Conservation (phyloP, 331 rosid genomes). For the Spiraea crenata region DNA sequence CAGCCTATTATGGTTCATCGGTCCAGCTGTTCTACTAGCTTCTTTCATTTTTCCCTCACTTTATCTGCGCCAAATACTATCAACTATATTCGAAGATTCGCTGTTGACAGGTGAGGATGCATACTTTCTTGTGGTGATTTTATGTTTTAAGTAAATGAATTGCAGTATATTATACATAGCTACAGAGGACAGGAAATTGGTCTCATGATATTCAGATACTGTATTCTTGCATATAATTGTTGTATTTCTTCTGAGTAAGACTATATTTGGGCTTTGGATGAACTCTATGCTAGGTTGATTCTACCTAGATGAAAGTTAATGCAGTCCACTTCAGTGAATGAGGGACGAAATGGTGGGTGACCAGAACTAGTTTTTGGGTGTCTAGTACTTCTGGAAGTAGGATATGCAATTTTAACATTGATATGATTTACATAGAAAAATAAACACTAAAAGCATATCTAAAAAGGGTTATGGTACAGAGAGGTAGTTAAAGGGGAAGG, state of each 20-base stretch:
- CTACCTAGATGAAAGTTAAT: background rate
- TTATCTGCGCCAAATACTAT: conserved; percentile 74
- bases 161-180: background rate
- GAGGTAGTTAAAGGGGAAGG: background rate
- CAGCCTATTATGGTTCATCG: conserved; percentile 72
- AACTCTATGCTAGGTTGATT: conserved; percentile 11
- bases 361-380: background rate
- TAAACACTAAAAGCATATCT: conserved; percentile 8
- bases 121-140: conserved; percentile 1
- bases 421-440: background rate
- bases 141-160: background rate
- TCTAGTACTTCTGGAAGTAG: background rate
- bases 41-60: conserved; percentile 95
- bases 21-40: conserved; percentile 89
- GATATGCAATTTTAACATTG: background rate
- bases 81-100: conserved; percentile 87
- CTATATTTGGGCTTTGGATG: background rate
- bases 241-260: background rate
- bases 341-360: background rate
- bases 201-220: background rate
- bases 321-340: background rate
- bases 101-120: conserved; percentile 72
- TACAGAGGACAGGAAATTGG: background rate
- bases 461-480: background rate
- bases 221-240: conserved; percentile 9